Evolutionary conservation across 305 asterid species (phyloP).

Genomic region (Rubia tinctorum): DNA sequence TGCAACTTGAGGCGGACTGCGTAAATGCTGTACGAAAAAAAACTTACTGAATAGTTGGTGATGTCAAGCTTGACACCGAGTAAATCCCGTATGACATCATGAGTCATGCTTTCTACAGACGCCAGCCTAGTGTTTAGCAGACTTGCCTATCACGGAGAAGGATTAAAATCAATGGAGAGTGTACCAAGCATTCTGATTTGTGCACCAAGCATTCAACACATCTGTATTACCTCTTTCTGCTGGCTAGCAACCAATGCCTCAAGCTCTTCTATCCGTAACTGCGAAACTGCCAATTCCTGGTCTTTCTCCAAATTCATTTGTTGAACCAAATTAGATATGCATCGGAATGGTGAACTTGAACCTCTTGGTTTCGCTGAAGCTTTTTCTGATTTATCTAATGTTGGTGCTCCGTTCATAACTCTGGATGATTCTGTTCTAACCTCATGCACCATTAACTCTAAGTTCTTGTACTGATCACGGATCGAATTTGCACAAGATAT

Average conservation of each 20-base stretch:
- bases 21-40: slow-evolving; percentile 7
- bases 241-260: slow-evolving; percentile 61
- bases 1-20: slow-evolving; percentile 10
- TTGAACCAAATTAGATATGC: slow-evolving; percentile 80
- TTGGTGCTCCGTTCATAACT: slow-evolving; percentile 37
- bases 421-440: slow-evolving; percentile 51
- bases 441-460: slow-evolving; percentile 73
- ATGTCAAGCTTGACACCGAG: slow-evolving; percentile 89
- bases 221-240: slow-evolving; percentile 61
- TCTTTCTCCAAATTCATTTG: slow-evolving; percentile 87
- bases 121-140: slow-evolving; percentile 74
- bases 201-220: neutral
- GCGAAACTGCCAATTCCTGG: slow-evolving; percentile 64
- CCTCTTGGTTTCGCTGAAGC: slow-evolving; percentile 62
- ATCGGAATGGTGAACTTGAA: slow-evolving; percentile 89
- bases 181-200: neutral
- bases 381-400: slow-evolving; percentile 54
- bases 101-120: slow-evolving; percentile 89
- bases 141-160: slow-evolving; percentile 51
- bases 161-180: neutral
- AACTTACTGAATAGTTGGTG: slow-evolving; percentile 77
- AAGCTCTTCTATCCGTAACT: slow-evolving; percentile 65
- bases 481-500: neutral
- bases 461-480: slow-evolving; percentile 67
- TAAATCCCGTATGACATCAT: slow-evolving; percentile 92